Base-by-base conservation (phyloP, 73 alveolate genomes). In the Paramecium sexaurelia region DNA sequence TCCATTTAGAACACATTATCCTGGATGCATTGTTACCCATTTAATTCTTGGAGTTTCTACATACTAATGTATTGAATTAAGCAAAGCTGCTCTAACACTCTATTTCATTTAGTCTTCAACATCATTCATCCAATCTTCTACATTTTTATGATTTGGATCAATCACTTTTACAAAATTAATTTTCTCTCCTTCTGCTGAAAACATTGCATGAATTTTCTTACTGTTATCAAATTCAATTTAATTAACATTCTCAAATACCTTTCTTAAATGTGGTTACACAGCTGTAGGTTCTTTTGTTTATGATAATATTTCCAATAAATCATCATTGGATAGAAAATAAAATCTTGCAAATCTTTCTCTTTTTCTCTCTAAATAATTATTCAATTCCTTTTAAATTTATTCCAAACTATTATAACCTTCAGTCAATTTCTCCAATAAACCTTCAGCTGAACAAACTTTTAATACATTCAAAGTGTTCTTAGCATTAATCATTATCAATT, bases 1-100 rank as follows among this genome's bases (percentile, higher is more conserved):
- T 33, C 99, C 99, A 85, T 97, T 97, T 94, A 99, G 96, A 13
- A 99, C 98, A 75, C 99, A 96, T 92, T 98, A 98, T n/a, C 99
- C 99, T 5, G 99, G 99, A 93, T 98, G 99, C 56, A 88, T 92
- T 66, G 96, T 92, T 24, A 99, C 99, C 99, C 99, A 99, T 85
- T 98, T 99, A 88, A 95, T 96, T 92, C 99, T 97, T 43, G 94
- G 95, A 89, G 93, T 97, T 55, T 92, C 94, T 24, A 91, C 89
- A 86, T 99, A 99, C 85, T 98, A 99, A 85, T 97, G 97, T 20
- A 98, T 95, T 9, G 99, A 95, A 56, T 90, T 95, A 61, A 92
- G 86, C 90, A 98, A 93, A 55, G 96, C 98, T 35, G 95, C 94
- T 86, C 99, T 98, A 41, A 99, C 99, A 2, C 99, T 94, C 75